These are phyloP conservation scores for Triticum monococcum DNA, from an alignment of 176 grass and related monocot species.

Conservation along the genomic window DNA sequence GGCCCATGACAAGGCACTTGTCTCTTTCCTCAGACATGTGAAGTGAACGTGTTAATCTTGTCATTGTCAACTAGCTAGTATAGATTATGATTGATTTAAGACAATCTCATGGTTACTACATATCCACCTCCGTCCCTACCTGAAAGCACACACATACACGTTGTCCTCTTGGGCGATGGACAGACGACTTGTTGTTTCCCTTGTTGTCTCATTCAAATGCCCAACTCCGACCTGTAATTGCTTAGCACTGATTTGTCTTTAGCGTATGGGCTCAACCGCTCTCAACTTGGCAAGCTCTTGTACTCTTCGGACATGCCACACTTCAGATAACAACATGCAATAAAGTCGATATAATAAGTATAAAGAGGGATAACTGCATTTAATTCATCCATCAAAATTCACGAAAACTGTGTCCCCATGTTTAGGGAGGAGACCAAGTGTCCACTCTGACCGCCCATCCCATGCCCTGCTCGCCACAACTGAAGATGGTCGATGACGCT, in stretches of 20 bases:
- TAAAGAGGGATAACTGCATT: background rate
- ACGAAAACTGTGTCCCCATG: too few species aligned
- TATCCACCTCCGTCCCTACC: background rate
- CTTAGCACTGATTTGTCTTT: background rate
- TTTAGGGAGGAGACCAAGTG: background rate
- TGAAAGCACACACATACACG: background rate
- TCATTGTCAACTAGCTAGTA: background rate
- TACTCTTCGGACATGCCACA: background rate
- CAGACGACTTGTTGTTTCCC: background rate
- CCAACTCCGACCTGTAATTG: background rate
- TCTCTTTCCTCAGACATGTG: background rate
- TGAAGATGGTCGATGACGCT: too few species aligned
- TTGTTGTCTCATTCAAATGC: background rate
- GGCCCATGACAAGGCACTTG: background rate
- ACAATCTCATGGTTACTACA: background rate
- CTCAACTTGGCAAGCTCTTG: background rate
- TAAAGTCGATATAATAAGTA: background rate
- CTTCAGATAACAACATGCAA: background rate
- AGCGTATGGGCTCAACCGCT: background rate
- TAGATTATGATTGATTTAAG: background rate
- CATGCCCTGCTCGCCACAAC: too few species aligned
- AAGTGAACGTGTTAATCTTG: background rate
- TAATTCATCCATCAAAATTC: background rate
- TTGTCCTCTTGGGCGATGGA: background rate
- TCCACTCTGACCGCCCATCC: background rate